Evolutionary conservation across 108 stramenopile species (phyloP), one percentile per base, ranked within the genome.

Genomic region (Parmales sp.): DNA sequence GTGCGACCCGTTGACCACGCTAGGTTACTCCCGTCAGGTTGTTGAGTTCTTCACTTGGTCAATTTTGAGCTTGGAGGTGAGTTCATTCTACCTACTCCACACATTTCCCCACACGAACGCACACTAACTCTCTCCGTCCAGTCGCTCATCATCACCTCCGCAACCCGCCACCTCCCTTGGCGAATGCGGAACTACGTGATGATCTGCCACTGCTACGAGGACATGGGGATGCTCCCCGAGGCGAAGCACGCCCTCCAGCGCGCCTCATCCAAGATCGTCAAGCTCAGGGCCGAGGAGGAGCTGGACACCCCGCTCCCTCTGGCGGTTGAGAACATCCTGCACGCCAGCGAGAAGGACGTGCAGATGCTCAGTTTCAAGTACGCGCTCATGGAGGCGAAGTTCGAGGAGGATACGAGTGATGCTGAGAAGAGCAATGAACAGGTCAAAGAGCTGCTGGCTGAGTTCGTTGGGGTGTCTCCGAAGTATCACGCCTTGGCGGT

Each of bases 11-110:
- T 23, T 50, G 20, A 6, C 5, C 49, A 50, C 9, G 20, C 49
- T 50, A 6, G 49, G 49, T 19, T 50, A 20, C 20, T 9, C 49
- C 49, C 49, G 49, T 22, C 49, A 50, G n/a, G 49, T 50, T 23
- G 11, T 50, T 19, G 49, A 50, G n/a, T 50, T 16, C 49, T 50
- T 50, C 49, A 50, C n/a, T 23, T 50, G 49, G 49, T 50, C 49
- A 9, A 19, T 50, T 23, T 23, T 50, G 5, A 23, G 20, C 11
- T 23, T 50, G 20, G n/a, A n/a, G n/a, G n/a, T n/a, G n/a, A n/a
- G n/a, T n/a, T n/a, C n/a, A n/a, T n/a, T n/a, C n/a, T n/a, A n/a
- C n/a, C n/a, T n/a, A n/a, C n/a, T n/a, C n/a, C n/a, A n/a, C n/a
- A n/a, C n/a, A n/a, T n/a, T n/a, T n/a, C n/a, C n/a, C n/a, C n/a